Percentiles rank a stretch among this genome's conserved stretches.
These are phyloP conservation scores for Perkinsus chesapeaki DNA, from an alignment of 169 alveolate species.

Conservation along the genomic window DNA sequence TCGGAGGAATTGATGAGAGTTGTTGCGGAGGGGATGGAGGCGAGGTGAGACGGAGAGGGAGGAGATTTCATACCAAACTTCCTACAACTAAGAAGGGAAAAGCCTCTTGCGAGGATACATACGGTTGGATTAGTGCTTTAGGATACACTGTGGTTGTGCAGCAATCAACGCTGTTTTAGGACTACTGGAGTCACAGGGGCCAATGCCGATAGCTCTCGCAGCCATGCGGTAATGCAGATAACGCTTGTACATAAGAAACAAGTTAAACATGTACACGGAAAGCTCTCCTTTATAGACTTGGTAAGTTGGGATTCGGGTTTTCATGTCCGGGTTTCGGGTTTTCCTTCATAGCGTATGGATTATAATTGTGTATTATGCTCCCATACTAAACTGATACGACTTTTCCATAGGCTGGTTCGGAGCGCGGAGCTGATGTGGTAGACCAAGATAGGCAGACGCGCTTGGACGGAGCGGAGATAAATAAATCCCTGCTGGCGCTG, in stretches of 20 bases:
- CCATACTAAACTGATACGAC: background rate
- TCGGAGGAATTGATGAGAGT: conserved; percentile 77
- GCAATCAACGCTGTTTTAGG: too few relatives aligned
- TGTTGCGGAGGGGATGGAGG: conserved; percentile 71
- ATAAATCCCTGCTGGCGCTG: conserved; percentile 92
- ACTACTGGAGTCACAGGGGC: conserved; percentile 94
- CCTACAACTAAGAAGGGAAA: too few relatives aligned
- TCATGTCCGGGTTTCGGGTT: too few relatives aligned
- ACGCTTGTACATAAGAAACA: conserved; percentile 12
- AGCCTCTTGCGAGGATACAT: too few relatives aligned
- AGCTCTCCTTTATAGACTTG: conserved; percentile 91
- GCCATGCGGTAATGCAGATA: conserved; percentile 96
- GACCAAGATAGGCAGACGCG: conserved; percentile 88
- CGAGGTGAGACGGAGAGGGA: conserved; percentile 42
- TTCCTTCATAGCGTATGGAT: background rate
- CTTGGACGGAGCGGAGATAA: conserved; percentile 98
- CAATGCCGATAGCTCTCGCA: conserved; percentile 93
- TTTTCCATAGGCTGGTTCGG: conserved; percentile 52
- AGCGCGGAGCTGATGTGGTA: conserved; percentile 97
- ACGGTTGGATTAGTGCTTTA: too few relatives aligned
- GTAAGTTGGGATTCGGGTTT: conserved; percentile 75
- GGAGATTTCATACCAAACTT: too few relatives aligned
- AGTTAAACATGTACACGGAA: conserved; percentile 48
- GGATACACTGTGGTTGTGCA: too few relatives aligned
- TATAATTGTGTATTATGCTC: conserved; percentile 2